Evolutionary conservation across 805 yeast species (phyloP).

Genomic region (Candida quercuum): DNA sequence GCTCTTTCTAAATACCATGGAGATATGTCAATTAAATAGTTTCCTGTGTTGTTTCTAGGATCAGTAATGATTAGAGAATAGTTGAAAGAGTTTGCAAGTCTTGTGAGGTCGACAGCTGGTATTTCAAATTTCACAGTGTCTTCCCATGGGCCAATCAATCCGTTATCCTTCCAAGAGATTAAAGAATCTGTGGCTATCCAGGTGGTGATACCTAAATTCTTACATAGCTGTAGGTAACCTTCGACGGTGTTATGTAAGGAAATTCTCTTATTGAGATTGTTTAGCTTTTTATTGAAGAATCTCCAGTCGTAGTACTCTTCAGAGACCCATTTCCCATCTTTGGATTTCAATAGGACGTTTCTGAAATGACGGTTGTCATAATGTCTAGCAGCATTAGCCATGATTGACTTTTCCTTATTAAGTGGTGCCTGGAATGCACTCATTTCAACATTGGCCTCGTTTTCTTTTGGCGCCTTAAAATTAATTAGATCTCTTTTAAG

Average conservation of each 20-base stretch:
- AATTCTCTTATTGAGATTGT: constrained; percentile 32
- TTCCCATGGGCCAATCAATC: constrained; percentile 50
- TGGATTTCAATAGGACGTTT: constrained; percentile 26
- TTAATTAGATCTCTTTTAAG: constrained; percentile 27
- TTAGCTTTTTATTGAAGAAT: constrained; percentile 45
- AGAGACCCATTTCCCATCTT: constrained; percentile 27
- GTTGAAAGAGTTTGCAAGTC: constrained; percentile 42
- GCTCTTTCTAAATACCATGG: constrained; percentile 47
- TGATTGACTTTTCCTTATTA: constrained; percentile 24
- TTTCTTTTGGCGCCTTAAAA: constrained; percentile 16
- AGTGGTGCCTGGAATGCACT: constrained; percentile 24
- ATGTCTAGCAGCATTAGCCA: constrained; percentile 27
- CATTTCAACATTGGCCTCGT: constrained; percentile 14
- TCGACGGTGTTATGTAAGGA: constrained; percentile 41
- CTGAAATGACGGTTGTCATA: constrained; percentile 28
- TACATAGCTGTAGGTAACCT: constrained; percentile 40
- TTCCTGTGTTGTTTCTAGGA: constrained; percentile 39
- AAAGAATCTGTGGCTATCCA: constrained; percentile 48
- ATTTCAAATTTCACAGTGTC: constrained; percentile 44
- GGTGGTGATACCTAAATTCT: constrained; percentile 35
- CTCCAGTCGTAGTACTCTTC: constrained; percentile 59
- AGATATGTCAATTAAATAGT: constrained; percentile 41
- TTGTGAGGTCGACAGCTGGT: constrained; percentile 41
- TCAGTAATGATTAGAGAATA: constrained; percentile 39
- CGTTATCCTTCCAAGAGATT: constrained; percentile 46